phyloP scores from a whole-genome alignment of 164 flowering plant genomes.

The Nelumbo lutea region DNA sequence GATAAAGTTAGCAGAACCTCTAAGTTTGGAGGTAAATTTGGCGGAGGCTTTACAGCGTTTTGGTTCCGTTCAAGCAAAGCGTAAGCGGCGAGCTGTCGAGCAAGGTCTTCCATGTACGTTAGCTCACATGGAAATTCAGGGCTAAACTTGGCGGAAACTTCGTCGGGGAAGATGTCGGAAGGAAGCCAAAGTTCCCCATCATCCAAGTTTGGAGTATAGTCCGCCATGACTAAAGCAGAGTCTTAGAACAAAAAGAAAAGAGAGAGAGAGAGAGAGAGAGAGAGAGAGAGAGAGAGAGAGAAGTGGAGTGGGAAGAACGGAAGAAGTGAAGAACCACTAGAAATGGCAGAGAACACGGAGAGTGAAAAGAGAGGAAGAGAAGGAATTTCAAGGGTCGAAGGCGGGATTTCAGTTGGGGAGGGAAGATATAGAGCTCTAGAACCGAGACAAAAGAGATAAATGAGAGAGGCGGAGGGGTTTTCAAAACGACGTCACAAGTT shows the following conservation, averaged over 20 bases:
- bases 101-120: slow-evolving; percentile 27
- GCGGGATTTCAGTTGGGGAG: slow-evolving; percentile 1
- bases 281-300: background rate
- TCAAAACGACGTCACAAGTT: slow-evolving; percentile 18
- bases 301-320: background rate
- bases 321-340: background rate
- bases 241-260: background rate
- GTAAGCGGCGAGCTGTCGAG: slow-evolving; percentile 20
- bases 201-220: background rate
- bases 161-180: background rate
- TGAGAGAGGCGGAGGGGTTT: slow-evolving; percentile 4
- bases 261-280: background rate
- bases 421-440: slow-evolving; percentile 1
- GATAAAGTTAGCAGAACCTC: slow-evolving; percentile 4
- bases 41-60: slow-evolving; percentile 8
- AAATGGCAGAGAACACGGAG: background rate
- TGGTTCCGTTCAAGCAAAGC: slow-evolving; percentile 15
- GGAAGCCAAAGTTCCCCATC: slow-evolving; percentile 1
- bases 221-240: background rate
- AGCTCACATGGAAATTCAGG: slow-evolving; percentile 18
- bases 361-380: background rate
- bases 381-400: slow-evolving; percentile 1
- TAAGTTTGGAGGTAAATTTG: slow-evolving; percentile 4
- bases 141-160: background rate
- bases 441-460: slow-evolving; percentile 5